Evolutionary conservation across 1,284 basidiomycete species (phyloP), one percentile per base, ranked within the genome.

Genomic region (Anthracocystis setariae): DNA sequence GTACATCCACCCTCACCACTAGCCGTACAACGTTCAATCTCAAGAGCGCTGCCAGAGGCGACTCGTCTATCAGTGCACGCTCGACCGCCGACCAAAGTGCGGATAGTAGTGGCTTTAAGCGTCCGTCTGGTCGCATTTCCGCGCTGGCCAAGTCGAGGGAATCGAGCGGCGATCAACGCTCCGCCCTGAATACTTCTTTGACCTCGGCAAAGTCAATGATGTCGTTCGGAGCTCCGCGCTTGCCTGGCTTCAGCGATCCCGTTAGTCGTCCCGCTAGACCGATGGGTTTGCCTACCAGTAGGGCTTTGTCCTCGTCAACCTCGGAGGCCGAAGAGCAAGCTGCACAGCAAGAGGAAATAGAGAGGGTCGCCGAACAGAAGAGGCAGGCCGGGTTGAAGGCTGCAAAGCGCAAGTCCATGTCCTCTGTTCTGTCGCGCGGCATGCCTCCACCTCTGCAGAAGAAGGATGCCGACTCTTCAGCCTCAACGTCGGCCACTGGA

Each of bases 301-400:
- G 58, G 15, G 59, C 46, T 7, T 2, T 50, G 23, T n/a, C 51
- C 18, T 51, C 49, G 8, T 46, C 25, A 18, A 18, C 38, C 7
- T 61, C 66, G 21, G 46, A 42, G 20, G 27, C 43, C 0, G 60
- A 69, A 15, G 55, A 69, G 37, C 50, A 54, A 8, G 60, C 56
- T 15, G 66, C 60, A 1, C 60, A 59, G 20, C 56, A 54, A 32
- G 64, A 67, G 10, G 64, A 67, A 29, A 46, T 57, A 35, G 64
- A 39, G 1, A 39, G 64, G 1, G 50, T 61, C 3, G 66, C 60
- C 12, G 61, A 73, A 39, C 57, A 53, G 4, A 61, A 65, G 33
- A 53, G 61, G 37, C 67, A 58, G 17, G 66, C 71, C 1, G 66
- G 55, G 37, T 33, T 66, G 15, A 69, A 69, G 43, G 62, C 71